Conservation (phyloP, 2,329 filamentous ascomycete species). For the Claviceps africana region DNA sequence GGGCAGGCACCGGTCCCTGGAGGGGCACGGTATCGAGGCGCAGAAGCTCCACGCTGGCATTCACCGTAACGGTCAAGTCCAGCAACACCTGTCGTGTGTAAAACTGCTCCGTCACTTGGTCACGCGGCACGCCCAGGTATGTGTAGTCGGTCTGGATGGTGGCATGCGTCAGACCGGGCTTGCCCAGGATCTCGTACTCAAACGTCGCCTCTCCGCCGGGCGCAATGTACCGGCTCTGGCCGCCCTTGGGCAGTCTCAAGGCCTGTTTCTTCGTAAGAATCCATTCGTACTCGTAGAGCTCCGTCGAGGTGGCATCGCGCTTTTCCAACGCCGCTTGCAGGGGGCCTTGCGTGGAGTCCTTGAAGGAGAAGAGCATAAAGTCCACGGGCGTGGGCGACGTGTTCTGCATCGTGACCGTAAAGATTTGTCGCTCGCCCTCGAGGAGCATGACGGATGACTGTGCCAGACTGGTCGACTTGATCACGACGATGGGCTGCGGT, state of each 20-base stretch:
- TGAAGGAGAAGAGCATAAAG: slow-evolving; percentile 75
- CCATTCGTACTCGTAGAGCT: slow-evolving; percentile 76
- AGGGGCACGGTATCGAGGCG: slow-evolving; percentile 69
- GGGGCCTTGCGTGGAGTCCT: slow-evolving; percentile 70
- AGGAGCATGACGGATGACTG: slow-evolving; percentile 85
- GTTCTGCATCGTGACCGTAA: slow-evolving; percentile 72
- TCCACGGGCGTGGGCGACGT: slow-evolving; percentile 63
- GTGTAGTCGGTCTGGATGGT: slow-evolving; percentile 79
- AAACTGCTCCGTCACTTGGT: slow-evolving; percentile 57
- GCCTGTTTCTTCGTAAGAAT: slow-evolving; percentile 64
- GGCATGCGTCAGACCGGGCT: slow-evolving; percentile 68
- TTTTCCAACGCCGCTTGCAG: slow-evolving; percentile 62
- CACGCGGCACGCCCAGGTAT: slow-evolving; percentile 55
- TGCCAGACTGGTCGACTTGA: slow-evolving; percentile 63
- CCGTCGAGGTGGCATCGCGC: slow-evolving; percentile 62
- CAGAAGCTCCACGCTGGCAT: slow-evolving; percentile 72
- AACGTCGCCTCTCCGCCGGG: slow-evolving; percentile 58
- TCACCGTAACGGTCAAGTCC: slow-evolving; percentile 77
- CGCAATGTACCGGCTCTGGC: slow-evolving; percentile 44
- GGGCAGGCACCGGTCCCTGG: slow-evolving; percentile 47
- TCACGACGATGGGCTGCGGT: slow-evolving; percentile 60
- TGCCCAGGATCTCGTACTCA: slow-evolving; percentile 73
- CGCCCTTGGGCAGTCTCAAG: slow-evolving; percentile 39
- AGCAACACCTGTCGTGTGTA: slow-evolving; percentile 73
- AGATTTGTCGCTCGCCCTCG: slow-evolving; percentile 70